Base-by-base conservation (phyloP, 2,329 filamentous ascomycete genomes). In the Monosporascus sp. region DNA sequence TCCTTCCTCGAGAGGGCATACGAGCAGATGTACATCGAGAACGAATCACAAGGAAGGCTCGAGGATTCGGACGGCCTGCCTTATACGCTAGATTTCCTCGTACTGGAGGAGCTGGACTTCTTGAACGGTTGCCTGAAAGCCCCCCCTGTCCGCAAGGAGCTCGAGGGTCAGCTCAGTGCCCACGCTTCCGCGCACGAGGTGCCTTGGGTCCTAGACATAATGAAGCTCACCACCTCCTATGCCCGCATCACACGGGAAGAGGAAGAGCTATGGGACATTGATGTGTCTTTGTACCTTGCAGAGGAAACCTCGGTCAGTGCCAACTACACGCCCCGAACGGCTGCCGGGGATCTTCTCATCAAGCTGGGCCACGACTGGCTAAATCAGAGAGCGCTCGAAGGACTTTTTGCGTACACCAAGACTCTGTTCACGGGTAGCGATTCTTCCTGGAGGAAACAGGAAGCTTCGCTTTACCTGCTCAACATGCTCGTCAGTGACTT, bases 301-400 rank as follows among this genome's bases (percentile, higher is more conserved):
- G 94, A 99, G 71, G 93, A 97, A 73, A 93, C 91, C 2, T 93
- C 91, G 2, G 88, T 97, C 18, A 96, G 91, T 14, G 89, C 92
- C 35, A 97, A 97, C 70, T 99, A 97, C 73, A 97, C 94, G 0
- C 89, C 94, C 15, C 85, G 94, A 60, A 96, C 91, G 18, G 94
- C 93, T 41, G 94, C 91, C 58, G 92, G 91, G 48, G 94, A 97
- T 68, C 76, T 99, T 48, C 80, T 96, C 28, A 91, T 96, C 72
- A 97, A 96, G 73, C 78, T 96, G 55, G 90, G 89, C 24, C 43
- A 46, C 48, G 92, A 97, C 69, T 96, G 91, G 92, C 81, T 96
- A 51, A 84, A 86, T 60, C 78, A 83, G 51, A 84, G 83, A 50
- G 86, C 90, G 0, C 78, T 95, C 14, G 88, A 95, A 63, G 90